phyloP scores from a whole-genome alignment of 2,329 filamentous ascomycete genomes.

The Talaromyces albobiverticillius region DNA sequence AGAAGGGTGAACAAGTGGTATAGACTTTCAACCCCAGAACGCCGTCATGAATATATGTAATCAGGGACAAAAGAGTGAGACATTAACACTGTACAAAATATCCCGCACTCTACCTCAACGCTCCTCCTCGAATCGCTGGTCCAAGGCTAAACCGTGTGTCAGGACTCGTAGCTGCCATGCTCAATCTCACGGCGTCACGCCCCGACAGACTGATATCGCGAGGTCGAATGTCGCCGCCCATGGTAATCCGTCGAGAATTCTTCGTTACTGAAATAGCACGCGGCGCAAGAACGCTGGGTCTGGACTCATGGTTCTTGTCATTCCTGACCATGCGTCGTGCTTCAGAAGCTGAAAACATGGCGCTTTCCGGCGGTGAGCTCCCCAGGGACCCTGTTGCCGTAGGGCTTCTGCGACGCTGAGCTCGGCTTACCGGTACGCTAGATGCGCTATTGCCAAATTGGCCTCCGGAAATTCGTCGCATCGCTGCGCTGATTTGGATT shows the following conservation, averaged over 20 bases:
- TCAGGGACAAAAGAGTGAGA: too few relatives aligned
- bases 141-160: conserved; percentile 31
- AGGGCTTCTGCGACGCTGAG: conserved; percentile 56
- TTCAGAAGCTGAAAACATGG: conserved; percentile 63
- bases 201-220: conserved; percentile 37
- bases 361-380: conserved; percentile 53
- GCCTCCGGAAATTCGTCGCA: conserved; percentile 53
- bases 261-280: conserved; percentile 60
- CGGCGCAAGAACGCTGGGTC: conserved; percentile 60
- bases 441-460: conserved; percentile 39
- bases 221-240: conserved; percentile 40
- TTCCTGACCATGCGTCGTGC: conserved; percentile 65
- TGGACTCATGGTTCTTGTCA: conserved; percentile 56
- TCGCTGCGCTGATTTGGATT: conserved; percentile 54
- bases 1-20: background rate
- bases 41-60: background rate
- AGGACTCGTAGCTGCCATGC: conserved; percentile 34
- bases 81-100: background rate
- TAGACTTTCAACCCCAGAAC: conserved; percentile 4
- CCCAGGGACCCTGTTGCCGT: conserved; percentile 43
- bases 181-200: conserved; percentile 39
- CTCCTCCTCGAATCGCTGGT: conserved; percentile 22
- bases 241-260: conserved; percentile 41
- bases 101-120: background rate
- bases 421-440: conserved; percentile 38